Percentiles rank a stretch among this genome's conserved stretches.
phyloP scores from a whole-genome alignment of 148 eudicot genomes.

The Fagopyrum tataricum region DNA sequence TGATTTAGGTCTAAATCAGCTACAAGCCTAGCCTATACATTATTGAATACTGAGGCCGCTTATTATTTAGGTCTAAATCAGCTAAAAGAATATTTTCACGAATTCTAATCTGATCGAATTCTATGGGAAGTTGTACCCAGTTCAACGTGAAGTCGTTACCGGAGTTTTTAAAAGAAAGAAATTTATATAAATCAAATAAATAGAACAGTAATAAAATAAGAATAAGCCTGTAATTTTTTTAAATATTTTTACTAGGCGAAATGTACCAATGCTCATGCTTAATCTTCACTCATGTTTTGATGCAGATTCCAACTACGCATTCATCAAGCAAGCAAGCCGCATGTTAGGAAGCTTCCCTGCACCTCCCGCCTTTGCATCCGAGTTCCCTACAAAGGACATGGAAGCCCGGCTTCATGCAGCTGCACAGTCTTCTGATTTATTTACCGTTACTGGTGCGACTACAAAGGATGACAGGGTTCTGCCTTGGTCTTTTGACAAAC shows the following conservation, averaged over 20 bases:
- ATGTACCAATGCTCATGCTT: not conserved
- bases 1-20: not conserved
- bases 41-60: not conserved
- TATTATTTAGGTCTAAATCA: not conserved
- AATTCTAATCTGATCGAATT: not conserved
- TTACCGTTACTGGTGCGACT: slow-evolving; percentile 42
- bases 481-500: slow-evolving; percentile 45
- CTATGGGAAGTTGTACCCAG: not conserved
- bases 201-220: not conserved
- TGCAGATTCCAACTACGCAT: slow-evolving; percentile 52
- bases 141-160: not conserved
- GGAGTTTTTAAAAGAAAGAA: not conserved
- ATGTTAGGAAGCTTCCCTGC: slow-evolving; percentile 65
- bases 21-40: not conserved
- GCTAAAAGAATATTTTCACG: not conserved
- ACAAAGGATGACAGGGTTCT: slow-evolving; percentile 21
- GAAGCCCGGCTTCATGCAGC: slow-evolving; percentile 41
- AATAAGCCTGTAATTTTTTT: no score
- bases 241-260: not conserved
- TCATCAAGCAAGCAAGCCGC: slow-evolving; percentile 45
- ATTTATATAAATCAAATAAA: not conserved
- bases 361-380: slow-evolving; percentile 86
- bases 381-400: slow-evolving; percentile 64
- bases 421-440: slow-evolving; percentile 40
- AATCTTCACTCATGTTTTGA: not conserved